Conservation (phyloP, 2,329 filamentous ascomycete species). For the Albophoma yamanashiensis region DNA sequence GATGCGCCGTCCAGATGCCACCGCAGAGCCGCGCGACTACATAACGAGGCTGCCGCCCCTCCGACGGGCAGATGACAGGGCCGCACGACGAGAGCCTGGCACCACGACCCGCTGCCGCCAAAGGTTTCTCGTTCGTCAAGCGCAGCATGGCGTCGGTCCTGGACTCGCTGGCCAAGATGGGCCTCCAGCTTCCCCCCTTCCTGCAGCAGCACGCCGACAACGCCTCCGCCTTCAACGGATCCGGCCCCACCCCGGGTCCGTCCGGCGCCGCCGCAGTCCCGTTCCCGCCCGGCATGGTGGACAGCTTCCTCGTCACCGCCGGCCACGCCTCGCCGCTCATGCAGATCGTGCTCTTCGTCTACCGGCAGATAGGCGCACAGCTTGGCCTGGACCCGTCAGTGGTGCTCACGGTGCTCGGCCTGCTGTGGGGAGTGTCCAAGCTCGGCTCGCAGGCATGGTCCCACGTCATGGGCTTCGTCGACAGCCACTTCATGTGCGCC, state of each 20-base stretch:
- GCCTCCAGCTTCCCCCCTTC: constrained; percentile 13
- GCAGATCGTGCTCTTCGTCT: constrained; percentile 30
- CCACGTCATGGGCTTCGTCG: constrained; percentile 23
- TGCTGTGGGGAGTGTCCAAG: constrained; percentile 35
- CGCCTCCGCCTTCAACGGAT: constrained; percentile 9
- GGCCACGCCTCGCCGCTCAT: constrained; percentile 32
- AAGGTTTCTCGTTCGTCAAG: not conserved
- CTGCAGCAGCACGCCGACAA: constrained; percentile 11
- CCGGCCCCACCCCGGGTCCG: constrained; percentile 5
- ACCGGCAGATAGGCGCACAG: constrained; percentile 30
- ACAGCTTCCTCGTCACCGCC: constrained; percentile 33
- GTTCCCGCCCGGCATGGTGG: constrained; percentile 23
- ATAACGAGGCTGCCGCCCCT: not conserved
- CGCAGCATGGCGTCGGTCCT: constrained; percentile 6
- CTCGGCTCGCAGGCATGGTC: constrained; percentile 22
- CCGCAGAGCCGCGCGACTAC: not conserved
- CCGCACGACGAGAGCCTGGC: not conserved
- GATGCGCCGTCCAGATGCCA: not conserved
- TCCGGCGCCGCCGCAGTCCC: not conserved
- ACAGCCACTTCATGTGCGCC: constrained; percentile 37
- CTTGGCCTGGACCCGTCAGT: constrained; percentile 39
- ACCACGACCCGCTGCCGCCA: not conserved
- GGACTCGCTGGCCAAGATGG: constrained; percentile 16
- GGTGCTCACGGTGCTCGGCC: constrained; percentile 32
- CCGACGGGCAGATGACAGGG: not conserved